Evolutionary conservation across 306 rosid species (phyloP).

Genomic region (Cyamopsis tetragonoloba): DNA sequence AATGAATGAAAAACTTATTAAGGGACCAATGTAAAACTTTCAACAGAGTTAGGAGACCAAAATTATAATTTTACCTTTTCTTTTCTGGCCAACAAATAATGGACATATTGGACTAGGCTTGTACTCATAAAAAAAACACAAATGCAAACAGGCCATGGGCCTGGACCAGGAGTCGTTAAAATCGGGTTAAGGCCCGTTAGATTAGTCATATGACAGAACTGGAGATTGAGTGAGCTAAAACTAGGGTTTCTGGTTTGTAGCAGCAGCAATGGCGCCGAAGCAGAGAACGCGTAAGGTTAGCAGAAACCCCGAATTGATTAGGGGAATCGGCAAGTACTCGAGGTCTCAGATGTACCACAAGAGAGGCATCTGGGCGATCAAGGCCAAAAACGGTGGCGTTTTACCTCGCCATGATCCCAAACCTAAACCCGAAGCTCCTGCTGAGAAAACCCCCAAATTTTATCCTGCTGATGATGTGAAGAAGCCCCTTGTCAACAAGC

Average conservation of each 20-base stretch:
- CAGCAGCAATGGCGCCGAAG: constrained; percentile 52
- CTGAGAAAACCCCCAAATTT: constrained; percentile 48
- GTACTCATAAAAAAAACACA: neutral
- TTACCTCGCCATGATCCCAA: constrained; percentile 62
- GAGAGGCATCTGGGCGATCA: constrained; percentile 71
- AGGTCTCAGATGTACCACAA: constrained; percentile 69
- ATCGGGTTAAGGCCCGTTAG: neutral
- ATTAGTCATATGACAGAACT: neutral
- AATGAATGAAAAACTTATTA: no score
- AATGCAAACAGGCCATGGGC: neutral
- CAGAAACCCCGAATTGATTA: constrained; percentile 58
- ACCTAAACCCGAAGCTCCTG: constrained; percentile 42
- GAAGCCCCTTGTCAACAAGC: constrained; percentile 58
- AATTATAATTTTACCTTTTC: no score
- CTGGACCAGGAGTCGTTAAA: neutral
- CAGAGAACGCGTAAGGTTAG: constrained; percentile 34
- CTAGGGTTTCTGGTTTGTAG: constrained; percentile 22
- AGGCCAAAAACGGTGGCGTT: constrained; percentile 67
- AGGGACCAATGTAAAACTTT: no score
- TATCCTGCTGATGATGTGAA: constrained; percentile 75
- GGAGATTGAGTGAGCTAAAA: neutral
- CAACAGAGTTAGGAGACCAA: neutral
- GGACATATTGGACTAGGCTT: neutral
- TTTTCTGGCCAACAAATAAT: neutral
- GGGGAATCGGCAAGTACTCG: constrained; percentile 64